These are phyloP conservation scores for Penicillium sp. DNA, from an alignment of 2,329 filamentous ascomycete genomes.

Conservation along the genomic window DNA sequence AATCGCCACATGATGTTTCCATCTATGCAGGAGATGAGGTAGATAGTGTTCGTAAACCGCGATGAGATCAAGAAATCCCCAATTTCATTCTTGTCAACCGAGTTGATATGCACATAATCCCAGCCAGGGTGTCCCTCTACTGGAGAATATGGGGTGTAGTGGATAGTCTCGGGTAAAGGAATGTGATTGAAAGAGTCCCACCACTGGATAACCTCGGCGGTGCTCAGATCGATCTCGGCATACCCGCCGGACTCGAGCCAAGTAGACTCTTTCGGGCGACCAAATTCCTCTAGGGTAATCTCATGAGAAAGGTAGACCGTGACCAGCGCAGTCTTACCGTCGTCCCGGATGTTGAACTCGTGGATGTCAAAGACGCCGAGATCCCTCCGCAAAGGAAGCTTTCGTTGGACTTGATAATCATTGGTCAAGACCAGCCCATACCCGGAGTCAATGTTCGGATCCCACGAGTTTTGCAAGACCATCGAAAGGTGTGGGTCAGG, in stretches of 20 bases:
- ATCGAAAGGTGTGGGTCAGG: slow-evolving; percentile 49
- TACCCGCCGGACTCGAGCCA: slow-evolving; percentile 35
- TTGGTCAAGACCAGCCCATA: slow-evolving; percentile 51
- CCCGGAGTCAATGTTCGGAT: slow-evolving; percentile 38
- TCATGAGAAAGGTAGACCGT: slow-evolving; percentile 24
- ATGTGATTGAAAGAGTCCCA: slow-evolving; percentile 38
- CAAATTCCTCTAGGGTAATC: slow-evolving; percentile 26
- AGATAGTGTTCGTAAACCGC: slow-evolving; percentile 41
- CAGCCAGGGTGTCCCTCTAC: slow-evolving; percentile 26
- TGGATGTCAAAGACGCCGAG: slow-evolving; percentile 39
- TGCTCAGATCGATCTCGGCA: slow-evolving; percentile 35
- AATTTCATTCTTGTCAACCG: slow-evolving; percentile 38
- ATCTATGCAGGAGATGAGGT: slow-evolving; percentile 37
- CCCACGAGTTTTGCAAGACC: slow-evolving; percentile 37
- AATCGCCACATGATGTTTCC: slow-evolving; percentile 41
- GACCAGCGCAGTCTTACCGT: slow-evolving; percentile 34
- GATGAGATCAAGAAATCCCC: slow-evolving; percentile 43
- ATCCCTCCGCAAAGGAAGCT: slow-evolving; percentile 33
- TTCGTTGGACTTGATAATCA: slow-evolving; percentile 46
- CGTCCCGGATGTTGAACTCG: slow-evolving; percentile 38
- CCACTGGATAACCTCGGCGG: slow-evolving; percentile 31
- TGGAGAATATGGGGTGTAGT: slow-evolving; percentile 15
- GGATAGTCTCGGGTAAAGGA: slow-evolving; percentile 25
- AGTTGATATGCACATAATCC: slow-evolving; percentile 43
- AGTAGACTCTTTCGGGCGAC: slow-evolving; percentile 26